Conservation (phyloP, 257 asterid species). For the Solanum ossicruentum region DNA sequence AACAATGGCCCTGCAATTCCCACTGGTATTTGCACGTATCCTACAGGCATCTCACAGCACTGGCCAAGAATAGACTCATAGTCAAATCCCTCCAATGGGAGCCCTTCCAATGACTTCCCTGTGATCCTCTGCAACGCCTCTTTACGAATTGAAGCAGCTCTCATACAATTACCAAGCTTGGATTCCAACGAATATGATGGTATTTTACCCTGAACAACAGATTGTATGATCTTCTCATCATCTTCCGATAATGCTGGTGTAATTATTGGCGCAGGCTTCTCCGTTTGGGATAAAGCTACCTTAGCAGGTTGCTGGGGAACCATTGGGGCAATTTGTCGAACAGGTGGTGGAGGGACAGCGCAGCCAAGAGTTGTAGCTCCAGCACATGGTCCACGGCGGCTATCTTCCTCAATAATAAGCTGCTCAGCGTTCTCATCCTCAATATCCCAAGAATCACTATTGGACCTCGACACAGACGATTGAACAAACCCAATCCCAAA, state of each 20-base stretch:
- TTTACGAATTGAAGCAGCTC: constrained; percentile 34
- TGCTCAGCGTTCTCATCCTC: constrained; percentile 15
- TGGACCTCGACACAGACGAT: constrained; percentile 22
- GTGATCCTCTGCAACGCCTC: constrained; percentile 43
- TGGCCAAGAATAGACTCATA: constrained; percentile 48
- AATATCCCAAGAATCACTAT: constrained; percentile 23
- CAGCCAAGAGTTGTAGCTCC: constrained; percentile 15
- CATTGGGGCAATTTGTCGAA: neutral
- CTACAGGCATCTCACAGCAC: constrained; percentile 68
- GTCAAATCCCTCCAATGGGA: constrained; percentile 45
- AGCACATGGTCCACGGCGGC: constrained; percentile 10
- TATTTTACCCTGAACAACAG: constrained; percentile 23
- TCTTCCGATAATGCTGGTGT: constrained; percentile 10
- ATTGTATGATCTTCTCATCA: constrained; percentile 28
- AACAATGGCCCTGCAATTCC: constrained; percentile 52
- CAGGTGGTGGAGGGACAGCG: constrained; percentile 6
- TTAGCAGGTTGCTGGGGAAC: constrained; percentile 7
- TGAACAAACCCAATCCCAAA: constrained; percentile 41
- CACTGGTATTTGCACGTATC: constrained; percentile 50
- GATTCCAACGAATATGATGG: constrained; percentile 44
- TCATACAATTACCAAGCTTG: constrained; percentile 35
- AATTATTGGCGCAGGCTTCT: constrained; percentile 3
- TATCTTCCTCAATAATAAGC: constrained; percentile 15
- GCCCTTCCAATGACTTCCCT: constrained; percentile 37
- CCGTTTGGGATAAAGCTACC: neutral